Percentiles rank a stretch among this genome's conserved stretches.
These are phyloP conservation scores for Cladosporium sp. DNA, from an alignment of 2,329 filamentous ascomycete species.

Conservation along the genomic window DNA sequence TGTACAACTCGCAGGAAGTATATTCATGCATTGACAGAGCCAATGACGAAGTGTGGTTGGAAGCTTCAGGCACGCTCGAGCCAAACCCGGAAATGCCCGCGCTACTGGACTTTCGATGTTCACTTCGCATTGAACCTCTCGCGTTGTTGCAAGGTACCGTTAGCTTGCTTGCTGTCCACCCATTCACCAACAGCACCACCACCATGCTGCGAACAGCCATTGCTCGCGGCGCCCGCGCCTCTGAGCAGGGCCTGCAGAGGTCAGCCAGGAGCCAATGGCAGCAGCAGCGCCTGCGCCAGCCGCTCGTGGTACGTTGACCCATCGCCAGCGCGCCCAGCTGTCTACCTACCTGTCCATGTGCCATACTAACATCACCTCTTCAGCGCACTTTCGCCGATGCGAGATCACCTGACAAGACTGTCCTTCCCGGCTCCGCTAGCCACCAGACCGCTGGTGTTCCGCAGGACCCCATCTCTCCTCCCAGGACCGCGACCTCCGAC, in stretches of 20 bases:
- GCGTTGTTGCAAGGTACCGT: too few relatives aligned
- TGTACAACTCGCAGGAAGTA: too few relatives aligned
- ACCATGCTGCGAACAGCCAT: constrained; percentile 20
- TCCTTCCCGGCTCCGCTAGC: constrained; percentile 31
- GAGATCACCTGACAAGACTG: constrained; percentile 27
- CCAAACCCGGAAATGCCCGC: too few relatives aligned
- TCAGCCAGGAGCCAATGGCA: constrained; percentile 21
- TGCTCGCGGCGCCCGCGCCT: constrained; percentile 18
- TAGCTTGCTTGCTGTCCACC: constrained; percentile 20
- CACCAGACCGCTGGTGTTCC: constrained; percentile 27
- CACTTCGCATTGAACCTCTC: too few relatives aligned
- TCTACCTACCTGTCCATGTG: background rate
- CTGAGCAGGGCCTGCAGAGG: constrained; percentile 16
- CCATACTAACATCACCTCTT: background rate
- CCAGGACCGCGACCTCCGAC: constrained; percentile 13
- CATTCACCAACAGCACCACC: background rate
- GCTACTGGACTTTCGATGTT: too few relatives aligned
- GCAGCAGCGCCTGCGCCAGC: constrained; percentile 17
- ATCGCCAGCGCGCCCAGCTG: constrained; percentile 13
- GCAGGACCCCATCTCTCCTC: constrained; percentile 24
- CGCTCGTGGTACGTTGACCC: constrained; percentile 15
- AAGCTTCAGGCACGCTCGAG: too few relatives aligned
- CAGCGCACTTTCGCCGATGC: constrained; percentile 30
- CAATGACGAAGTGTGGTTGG: too few relatives aligned
- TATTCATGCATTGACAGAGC: too few relatives aligned